phyloP scores from a whole-genome alignment of 495 filamentous ascomycete genomes.

The Penicillium malachiteum region DNA sequence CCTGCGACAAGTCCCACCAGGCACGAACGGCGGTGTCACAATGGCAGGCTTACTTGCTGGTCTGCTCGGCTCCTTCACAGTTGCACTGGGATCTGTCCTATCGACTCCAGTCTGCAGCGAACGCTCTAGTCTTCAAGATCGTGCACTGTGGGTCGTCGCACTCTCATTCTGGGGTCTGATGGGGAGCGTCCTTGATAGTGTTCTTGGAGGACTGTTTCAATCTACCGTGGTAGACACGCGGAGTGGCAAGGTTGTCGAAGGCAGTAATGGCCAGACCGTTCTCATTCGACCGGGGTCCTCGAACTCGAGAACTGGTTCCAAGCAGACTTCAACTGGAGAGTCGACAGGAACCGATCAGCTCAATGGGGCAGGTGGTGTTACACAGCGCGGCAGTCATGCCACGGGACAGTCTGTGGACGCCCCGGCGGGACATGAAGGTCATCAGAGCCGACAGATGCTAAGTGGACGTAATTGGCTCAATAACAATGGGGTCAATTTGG shows the following conservation, averaged over 20 bases:
- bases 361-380: slow-evolving; percentile 35
- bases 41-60: slow-evolving; percentile 70
- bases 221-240: slow-evolving; percentile 81
- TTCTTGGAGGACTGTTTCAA: slow-evolving; percentile 83
- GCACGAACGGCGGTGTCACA: slow-evolving; percentile 92
- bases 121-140: slow-evolving; percentile 45
- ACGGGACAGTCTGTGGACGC: slow-evolving; percentile 15
- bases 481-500: slow-evolving; percentile 90
- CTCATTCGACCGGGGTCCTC: slow-evolving; percentile 38
- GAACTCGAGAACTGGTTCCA: slow-evolving; percentile 6
- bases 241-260: slow-evolving; percentile 86
- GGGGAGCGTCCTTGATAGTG: slow-evolving; percentile 81
- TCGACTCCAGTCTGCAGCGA: slow-evolving; percentile 68
- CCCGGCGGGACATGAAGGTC: slow-evolving; percentile 31
- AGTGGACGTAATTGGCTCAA: slow-evolving; percentile 76
- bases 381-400: slow-evolving; percentile 21
- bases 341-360: slow-evolving; percentile 13
- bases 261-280: slow-evolving; percentile 71
- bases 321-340: background rate
- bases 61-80: slow-evolving; percentile 67
- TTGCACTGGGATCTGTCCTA: slow-evolving; percentile 63
- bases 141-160: slow-evolving; percentile 55
- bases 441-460: slow-evolving; percentile 69
- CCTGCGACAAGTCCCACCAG: slow-evolving; percentile 73
- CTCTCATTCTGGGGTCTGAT: slow-evolving; percentile 69